Evolutionary conservation across 2,329 filamentous ascomycete species (phyloP), one percentile per base, ranked within the genome.

Genomic region (Alternaria dauci): DNA sequence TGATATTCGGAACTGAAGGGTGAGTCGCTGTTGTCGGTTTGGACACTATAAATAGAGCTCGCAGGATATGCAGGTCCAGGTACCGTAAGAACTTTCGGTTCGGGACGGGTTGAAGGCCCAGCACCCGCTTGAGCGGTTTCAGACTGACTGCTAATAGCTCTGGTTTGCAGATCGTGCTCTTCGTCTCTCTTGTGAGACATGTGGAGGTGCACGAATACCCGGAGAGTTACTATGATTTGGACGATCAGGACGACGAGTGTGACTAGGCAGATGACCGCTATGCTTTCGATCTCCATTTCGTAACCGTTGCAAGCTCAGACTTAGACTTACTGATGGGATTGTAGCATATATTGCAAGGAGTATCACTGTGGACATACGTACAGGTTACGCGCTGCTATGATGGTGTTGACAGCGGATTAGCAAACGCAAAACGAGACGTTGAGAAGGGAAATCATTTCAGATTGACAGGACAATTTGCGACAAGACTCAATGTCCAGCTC

Each of bases 281-380:
- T 47, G 30, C 23, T 55, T 55, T 41, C 52, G 38, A 53, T 43
- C 14, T 53, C 51, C 51, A 53, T 53, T 11, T 36, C 12, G n/a
- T 7, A 7, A 4, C 25, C 23, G 34, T 32, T 5, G 8, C 12
- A 11, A 18, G n/a, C 12, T 26, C 28, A 8, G 20, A 5, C 1
- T 18, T 42, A 18, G 11, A 9, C 11, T 43, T 30, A 20, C 25
- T 20, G 8, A 34, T 14, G 44, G 14, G n/a, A n/a, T 20, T 48
- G 9, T 34, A 20, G 2, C 12, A 23, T 34, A 16, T 4, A 34
- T 4, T 14, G 11, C 3, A 1, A 16, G 14, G n/a, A 5, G 28
- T 36, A 20, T 14, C 18, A 7, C 20, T 18, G 36, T 28, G 23
- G 16, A 36, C 18, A 38, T 34, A 52, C 50, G 50, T 30, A 16